These are phyloP conservation scores for Fusarium proliferatum DNA, from an alignment of 2,329 filamentous ascomycete species.

Conservation along the genomic window DNA sequence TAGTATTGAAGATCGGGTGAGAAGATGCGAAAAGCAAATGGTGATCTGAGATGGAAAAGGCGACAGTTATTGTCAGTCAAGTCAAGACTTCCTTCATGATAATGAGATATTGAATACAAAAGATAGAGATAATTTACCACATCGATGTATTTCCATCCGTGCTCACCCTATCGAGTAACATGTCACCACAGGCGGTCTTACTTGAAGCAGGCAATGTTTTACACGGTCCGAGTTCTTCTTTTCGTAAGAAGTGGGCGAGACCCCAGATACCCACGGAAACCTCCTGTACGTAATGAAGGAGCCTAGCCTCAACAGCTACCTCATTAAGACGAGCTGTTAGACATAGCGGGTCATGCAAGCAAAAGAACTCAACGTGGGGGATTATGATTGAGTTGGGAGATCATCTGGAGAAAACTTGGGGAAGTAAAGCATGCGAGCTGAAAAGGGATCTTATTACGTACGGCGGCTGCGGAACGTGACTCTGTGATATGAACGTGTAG, in stretches of 20 bases:
- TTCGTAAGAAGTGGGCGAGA: not conserved
- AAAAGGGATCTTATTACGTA: not conserved
- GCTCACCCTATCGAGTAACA: not conserved
- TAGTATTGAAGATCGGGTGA: not conserved
- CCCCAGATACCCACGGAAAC: not conserved
- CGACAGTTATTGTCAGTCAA: not conserved
- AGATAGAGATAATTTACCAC: not conserved
- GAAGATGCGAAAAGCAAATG: rapidly evolving
- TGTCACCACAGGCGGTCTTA: not conserved
- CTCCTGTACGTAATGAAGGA: not conserved
- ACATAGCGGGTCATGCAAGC: not conserved
- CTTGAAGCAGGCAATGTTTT: not conserved
- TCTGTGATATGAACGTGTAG: not conserved
- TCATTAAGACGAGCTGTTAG: not conserved
- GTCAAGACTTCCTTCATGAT: not conserved
- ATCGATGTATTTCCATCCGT: rapidly evolving
- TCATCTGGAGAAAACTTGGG: slow-evolving; percentile 29
- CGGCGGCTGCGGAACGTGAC: not conserved
- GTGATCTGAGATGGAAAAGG: not conserved
- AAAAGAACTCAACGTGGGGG: slow-evolving; percentile 5
- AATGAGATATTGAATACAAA: not conserved
- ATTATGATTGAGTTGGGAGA: slow-evolving; percentile 6
- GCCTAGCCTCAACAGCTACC: not conserved
- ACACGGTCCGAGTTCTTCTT: not conserved
- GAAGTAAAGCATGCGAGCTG: not conserved